Conservation (phyloP, 345 rosid species). For the Eutrema yunnanense region DNA sequence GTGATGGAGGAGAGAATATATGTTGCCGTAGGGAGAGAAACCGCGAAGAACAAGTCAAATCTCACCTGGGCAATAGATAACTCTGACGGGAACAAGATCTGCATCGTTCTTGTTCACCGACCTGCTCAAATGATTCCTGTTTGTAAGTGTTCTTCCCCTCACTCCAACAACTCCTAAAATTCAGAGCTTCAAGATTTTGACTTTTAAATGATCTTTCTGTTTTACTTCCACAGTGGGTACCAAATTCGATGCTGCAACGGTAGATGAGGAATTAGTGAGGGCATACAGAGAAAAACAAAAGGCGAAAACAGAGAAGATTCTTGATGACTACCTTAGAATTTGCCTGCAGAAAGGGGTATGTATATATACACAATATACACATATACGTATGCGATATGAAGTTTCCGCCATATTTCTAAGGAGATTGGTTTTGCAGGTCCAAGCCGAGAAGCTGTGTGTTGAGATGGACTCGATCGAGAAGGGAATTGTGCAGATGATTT, state of each 20-base stretch:
- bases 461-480: slow-evolving; percentile 54
- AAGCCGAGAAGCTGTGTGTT: slow-evolving; percentile 47
- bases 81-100: slow-evolving; percentile 54
- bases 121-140: slow-evolving; percentile 58
- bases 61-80: slow-evolving; percentile 54
- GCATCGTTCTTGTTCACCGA: slow-evolving; percentile 61
- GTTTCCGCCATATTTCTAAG: slow-evolving; percentile 2
- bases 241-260: slow-evolving; percentile 47
- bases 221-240: slow-evolving; percentile 53
- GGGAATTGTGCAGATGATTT: slow-evolving; percentile 55
- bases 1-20: slow-evolving; percentile 50
- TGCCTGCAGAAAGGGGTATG: slow-evolving; percentile 64
- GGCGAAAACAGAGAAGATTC: slow-evolving; percentile 40
- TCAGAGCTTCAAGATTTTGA: neutral
- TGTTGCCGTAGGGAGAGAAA: slow-evolving; percentile 54
- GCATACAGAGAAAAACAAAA: slow-evolving; percentile 52
- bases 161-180: neutral
- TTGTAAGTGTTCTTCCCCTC: slow-evolving; percentile 38
- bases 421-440: slow-evolving; percentile 39
- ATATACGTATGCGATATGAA: neutral
- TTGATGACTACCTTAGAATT: slow-evolving; percentile 47
- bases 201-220: neutral
- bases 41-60: slow-evolving; percentile 39
- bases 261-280: slow-evolving; percentile 47
- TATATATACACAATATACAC: neutral